Conservation (phyloP, 257 asterid genomes). For the Penstemon davidsonii region DNA sequence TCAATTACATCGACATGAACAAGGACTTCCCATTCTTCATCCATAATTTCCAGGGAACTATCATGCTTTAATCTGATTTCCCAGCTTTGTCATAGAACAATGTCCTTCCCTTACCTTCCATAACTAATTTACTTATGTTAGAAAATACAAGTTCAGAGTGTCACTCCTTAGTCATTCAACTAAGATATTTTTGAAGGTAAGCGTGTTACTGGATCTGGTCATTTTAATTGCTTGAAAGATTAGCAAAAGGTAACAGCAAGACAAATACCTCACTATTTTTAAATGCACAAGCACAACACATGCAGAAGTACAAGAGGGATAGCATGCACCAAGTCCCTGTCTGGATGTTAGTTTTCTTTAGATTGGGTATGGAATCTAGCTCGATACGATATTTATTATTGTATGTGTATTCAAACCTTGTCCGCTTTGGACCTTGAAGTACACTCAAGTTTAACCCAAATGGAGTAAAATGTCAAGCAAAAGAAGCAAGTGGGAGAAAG, state of each 20-base stretch:
- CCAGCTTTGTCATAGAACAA: slow-evolving; percentile 1
- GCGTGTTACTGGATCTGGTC: not conserved
- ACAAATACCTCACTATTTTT: not conserved
- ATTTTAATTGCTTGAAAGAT: not conserved
- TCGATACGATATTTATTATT: not conserved
- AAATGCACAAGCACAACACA: not conserved
- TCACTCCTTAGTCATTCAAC: slow-evolving; percentile 10
- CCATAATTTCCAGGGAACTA: not conserved
- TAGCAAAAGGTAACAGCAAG: slow-evolving; percentile 13
- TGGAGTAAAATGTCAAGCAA: not conserved
- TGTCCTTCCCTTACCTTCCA: slow-evolving; percentile 5
- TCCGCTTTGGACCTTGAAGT: slow-evolving; percentile 9
- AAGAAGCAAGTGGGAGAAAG: not conserved
- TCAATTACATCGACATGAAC: not conserved
- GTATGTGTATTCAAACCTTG: not conserved
- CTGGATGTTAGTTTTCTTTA: not conserved
- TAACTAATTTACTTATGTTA: slow-evolving; percentile 7
- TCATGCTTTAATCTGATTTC: slow-evolving; percentile 12
- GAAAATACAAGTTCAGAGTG: not conserved
- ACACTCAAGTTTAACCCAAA: not conserved
- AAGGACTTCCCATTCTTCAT: not conserved
- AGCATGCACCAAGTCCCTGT: not conserved
- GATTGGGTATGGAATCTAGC: not conserved
- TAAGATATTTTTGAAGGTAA: not conserved
- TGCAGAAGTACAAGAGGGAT: not conserved